Evolutionary conservation across 495 filamentous ascomycete genomes (phyloP).

Genomic region (Aspergillus olivimuriae): DNA sequence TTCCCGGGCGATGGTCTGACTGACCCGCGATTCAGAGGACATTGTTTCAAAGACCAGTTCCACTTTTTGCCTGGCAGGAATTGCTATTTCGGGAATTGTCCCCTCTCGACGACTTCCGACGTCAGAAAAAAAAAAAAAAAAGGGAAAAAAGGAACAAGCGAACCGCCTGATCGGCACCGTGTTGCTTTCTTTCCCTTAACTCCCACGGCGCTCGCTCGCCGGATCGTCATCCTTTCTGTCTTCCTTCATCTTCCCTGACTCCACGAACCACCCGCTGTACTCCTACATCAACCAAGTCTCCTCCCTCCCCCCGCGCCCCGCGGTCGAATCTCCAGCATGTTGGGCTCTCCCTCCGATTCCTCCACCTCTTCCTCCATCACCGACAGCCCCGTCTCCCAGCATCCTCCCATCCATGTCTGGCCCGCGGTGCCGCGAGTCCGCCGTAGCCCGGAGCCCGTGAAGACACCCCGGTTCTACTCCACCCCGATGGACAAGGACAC

Average conservation of each 20-base stretch:
- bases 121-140: neutral
- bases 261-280: too few species aligned
- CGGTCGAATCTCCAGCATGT: constrained; percentile 15
- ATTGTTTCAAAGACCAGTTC: too few species aligned
- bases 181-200: too few species aligned
- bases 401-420: constrained; percentile 22
- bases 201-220: too few species aligned
- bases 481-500: constrained; percentile 28
- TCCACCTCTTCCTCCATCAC: constrained; percentile 24
- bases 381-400: constrained; percentile 24
- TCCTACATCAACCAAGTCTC: neutral
- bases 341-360: constrained; percentile 24
- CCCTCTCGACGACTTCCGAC: neutral
- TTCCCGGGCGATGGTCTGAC: too few species aligned
- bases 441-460: constrained; percentile 20
- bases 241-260: too few species aligned
- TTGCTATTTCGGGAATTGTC: too few species aligned
- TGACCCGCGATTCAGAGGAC: too few species aligned
- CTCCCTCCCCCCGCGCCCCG: too few species aligned
- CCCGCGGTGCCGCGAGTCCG: constrained; percentile 21
- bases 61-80: too few species aligned
- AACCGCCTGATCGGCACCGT: too few species aligned
- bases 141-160: neutral
- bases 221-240: too few species aligned
- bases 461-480: constrained; percentile 36